Percentiles rank a stretch among this genome's conserved stretches.
Conservation (phyloP, 2,329 filamentous ascomycete genomes). For the Venturia aucupariae region DNA sequence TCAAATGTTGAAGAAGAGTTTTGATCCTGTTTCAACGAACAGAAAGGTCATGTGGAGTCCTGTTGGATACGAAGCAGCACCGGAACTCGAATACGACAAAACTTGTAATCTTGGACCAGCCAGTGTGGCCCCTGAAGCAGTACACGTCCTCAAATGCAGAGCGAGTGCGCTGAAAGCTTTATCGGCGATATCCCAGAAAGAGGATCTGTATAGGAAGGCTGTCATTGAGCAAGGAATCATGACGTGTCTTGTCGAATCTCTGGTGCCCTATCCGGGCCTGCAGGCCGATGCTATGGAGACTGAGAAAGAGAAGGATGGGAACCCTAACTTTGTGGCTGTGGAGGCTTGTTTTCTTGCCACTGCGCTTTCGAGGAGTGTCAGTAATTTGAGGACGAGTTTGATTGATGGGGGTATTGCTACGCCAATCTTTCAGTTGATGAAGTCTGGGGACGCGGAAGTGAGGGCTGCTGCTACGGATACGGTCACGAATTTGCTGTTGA, state of each 20-base stretch:
- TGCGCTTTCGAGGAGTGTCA: slow-evolving; percentile 76
- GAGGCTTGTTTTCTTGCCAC: slow-evolving; percentile 77
- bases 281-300: not conserved
- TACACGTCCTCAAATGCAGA: slow-evolving; percentile 66
- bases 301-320: slow-evolving; percentile 53
- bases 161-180: slow-evolving; percentile 70
- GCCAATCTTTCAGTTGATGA: slow-evolving; percentile 67
- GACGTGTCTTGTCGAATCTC: slow-evolving; percentile 72
- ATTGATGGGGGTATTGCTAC: slow-evolving; percentile 76
- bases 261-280: slow-evolving; percentile 46
- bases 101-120: slow-evolving; percentile 37
- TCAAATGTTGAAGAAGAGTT: slow-evolving; percentile 55
- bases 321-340: slow-evolving; percentile 68
- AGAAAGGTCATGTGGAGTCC: slow-evolving; percentile 47
- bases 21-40: slow-evolving; percentile 46
- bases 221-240: slow-evolving; percentile 61
- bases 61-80: slow-evolving; percentile 20
- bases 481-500: slow-evolving; percentile 75
- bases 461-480: slow-evolving; percentile 78
- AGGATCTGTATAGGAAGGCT: slow-evolving; percentile 74
- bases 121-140: slow-evolving; percentile 39
- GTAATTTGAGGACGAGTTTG: slow-evolving; percentile 72
- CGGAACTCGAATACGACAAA: slow-evolving; percentile 16
- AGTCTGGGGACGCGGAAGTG: slow-evolving; percentile 65
- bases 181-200: slow-evolving; percentile 69